Evolutionary conservation across 768 basidiomycete genomes (phyloP).

Genomic region (Leccinellum rugosiceps): DNA sequence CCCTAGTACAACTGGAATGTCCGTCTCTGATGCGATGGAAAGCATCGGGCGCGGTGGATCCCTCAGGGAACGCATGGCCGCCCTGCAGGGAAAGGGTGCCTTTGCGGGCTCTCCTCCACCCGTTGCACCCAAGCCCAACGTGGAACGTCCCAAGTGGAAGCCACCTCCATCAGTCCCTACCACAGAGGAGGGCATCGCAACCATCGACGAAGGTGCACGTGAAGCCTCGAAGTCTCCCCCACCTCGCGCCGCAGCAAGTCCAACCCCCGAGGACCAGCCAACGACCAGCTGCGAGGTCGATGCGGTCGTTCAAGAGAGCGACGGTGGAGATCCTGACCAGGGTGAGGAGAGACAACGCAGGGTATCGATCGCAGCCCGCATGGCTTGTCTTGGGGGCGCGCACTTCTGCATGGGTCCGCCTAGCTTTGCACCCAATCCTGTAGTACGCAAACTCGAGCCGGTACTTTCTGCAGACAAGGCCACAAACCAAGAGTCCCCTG

Average conservation of each 20-base stretch:
- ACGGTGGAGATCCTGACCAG: conserved; percentile 40
- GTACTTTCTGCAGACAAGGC: conserved; percentile 17
- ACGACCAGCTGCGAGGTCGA: conserved; percentile 29
- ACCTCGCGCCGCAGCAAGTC: conserved; percentile 18
- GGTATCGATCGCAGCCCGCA: conserved; percentile 85
- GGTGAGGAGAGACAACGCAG: conserved; percentile 73
- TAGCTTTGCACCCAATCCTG: conserved; percentile 58
- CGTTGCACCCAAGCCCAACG: conserved; percentile 44
- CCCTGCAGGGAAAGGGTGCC: conserved; percentile 78
- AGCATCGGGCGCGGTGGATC: conserved; percentile 79
- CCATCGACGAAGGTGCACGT: conserved; percentile 18
- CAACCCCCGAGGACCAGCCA: conserved; percentile 13
- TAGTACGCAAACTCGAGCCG: conserved; percentile 30
- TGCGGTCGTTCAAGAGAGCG: conserved; percentile 18
- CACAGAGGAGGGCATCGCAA: conserved; percentile 31
- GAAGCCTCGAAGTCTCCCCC: conserved; percentile 36
- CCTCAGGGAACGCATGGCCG: conserved; percentile 93
- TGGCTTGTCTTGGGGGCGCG: conserved; percentile 90
- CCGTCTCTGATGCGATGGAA: conserved; percentile 83
- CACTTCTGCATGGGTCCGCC: conserved; percentile 78
- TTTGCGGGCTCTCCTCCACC: conserved; percentile 60
- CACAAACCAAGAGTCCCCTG: conserved; percentile 19
- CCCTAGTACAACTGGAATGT: conserved; percentile 49
- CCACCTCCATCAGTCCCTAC: conserved; percentile 58
- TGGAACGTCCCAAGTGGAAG: conserved; percentile 85